Percentiles rank a stretch among this genome's conserved stretches.
phyloP scores from a whole-genome alignment of 139 green algal species.

The Raphidocelis subcapitata region DNA sequence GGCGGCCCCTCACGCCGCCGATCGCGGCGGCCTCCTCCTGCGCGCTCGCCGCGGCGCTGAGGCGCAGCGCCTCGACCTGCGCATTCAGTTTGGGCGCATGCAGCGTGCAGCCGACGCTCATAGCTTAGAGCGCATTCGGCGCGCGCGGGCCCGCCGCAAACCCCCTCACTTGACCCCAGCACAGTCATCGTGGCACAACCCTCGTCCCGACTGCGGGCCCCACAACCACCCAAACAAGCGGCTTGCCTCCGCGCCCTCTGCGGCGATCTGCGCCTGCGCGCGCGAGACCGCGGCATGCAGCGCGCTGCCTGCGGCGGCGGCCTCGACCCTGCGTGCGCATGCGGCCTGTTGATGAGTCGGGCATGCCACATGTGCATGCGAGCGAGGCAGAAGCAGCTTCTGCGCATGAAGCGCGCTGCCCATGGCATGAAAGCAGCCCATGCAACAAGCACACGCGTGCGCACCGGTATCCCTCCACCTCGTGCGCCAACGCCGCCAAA shows the following conservation, averaged over 20 bases:
- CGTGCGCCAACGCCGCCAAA: constrained; percentile 11
- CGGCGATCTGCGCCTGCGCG: constrained; percentile 4
- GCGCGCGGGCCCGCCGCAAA: too few relatives aligned
- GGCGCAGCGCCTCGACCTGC: constrained; percentile 4
- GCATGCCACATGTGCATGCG: not conserved
- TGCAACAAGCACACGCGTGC: not conserved
- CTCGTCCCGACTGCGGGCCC: too few relatives aligned
- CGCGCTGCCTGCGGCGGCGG: not conserved
- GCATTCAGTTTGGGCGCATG: too few relatives aligned
- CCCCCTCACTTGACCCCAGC: too few relatives aligned
- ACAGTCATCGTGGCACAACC: too few relatives aligned
- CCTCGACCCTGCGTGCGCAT: constrained; percentile 11
- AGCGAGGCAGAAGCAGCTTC: not conserved
- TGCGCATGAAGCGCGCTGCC: not conserved
- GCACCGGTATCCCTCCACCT: constrained; percentile 20
- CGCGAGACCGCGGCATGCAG: constrained; percentile 13
- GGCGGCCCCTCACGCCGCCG: constrained; percentile 1
- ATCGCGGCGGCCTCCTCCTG: constrained; percentile 14
- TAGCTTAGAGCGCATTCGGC: too few relatives aligned
- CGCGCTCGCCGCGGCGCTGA: constrained; percentile 9
- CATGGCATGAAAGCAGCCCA: not conserved
- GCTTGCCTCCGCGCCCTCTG: not conserved
- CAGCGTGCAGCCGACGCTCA: too few relatives aligned
- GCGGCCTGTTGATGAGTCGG: not conserved
- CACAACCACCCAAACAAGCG: too few relatives aligned